These are phyloP conservation scores for Phialocephala sp. DNA, from an alignment of 2,329 filamentous ascomycete genomes.

Conservation along the genomic window DNA sequence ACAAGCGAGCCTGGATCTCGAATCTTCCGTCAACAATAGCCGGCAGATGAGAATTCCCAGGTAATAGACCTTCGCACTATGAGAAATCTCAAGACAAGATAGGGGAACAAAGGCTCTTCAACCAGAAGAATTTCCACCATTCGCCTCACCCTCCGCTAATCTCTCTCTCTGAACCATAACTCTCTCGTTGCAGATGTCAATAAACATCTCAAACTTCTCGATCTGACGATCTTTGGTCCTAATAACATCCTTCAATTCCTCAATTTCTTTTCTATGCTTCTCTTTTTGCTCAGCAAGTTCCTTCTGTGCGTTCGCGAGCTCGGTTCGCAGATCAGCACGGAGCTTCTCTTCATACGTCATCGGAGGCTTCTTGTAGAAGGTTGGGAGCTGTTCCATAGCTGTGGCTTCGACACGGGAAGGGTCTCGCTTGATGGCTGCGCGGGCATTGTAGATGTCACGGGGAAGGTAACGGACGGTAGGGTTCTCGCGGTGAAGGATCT, in stretches of 20 bases:
- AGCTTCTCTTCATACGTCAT: constrained; percentile 69
- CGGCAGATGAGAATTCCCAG: neutral
- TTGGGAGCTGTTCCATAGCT: constrained; percentile 62
- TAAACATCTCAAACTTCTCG: constrained; percentile 70
- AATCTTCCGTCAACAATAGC: neutral
- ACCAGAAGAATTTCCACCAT: constrained; percentile 28
- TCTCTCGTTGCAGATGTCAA: constrained; percentile 71
- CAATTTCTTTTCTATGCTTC: constrained; percentile 62
- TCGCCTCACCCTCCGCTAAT: constrained; percentile 45
- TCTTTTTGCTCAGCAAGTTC: constrained; percentile 63
- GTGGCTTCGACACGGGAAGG: constrained; percentile 66
- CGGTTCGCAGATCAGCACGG: constrained; percentile 63
- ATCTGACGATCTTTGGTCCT: constrained; percentile 68
- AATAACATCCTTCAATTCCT: constrained; percentile 62
- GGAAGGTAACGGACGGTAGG: constrained; percentile 67
- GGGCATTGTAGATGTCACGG: constrained; percentile 70
- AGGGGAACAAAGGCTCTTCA: constrained; percentile 12
- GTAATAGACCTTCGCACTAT: neutral
- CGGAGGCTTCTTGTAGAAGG: constrained; percentile 70
- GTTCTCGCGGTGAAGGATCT: constrained; percentile 68
- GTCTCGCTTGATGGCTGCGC: constrained; percentile 70
- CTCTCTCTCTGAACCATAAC: constrained; percentile 67
- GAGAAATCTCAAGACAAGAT: neutral
- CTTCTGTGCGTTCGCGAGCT: constrained; percentile 63
- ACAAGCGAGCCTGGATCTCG: neutral